Conservation (phyloP, 2,329 filamentous ascomycete genomes). For the Sporothrix dimorphospora region DNA sequence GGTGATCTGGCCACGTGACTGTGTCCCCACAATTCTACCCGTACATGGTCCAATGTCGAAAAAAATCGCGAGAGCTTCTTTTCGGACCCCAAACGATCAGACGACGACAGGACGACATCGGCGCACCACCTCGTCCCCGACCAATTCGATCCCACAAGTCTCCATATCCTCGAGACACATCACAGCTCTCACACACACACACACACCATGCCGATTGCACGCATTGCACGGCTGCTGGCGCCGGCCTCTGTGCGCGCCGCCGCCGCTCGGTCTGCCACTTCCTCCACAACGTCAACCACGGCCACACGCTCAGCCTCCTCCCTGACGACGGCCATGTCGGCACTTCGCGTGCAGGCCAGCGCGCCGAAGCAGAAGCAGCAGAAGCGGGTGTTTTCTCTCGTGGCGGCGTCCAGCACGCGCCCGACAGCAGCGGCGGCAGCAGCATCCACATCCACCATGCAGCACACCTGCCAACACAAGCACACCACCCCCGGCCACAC, state of each 20-base stretch:
- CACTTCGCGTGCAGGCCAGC: constrained; percentile 26
- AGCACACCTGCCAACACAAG: constrained; percentile 24
- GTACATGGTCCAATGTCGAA: constrained; percentile 12
- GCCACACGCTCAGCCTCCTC: neutral
- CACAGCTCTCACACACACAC: neutral
- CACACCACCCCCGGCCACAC: constrained; percentile 26
- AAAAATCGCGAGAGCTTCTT: constrained; percentile 23
- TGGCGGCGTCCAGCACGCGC: constrained; percentile 13
- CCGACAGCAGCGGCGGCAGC: neutral
- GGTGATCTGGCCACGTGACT: neutral
- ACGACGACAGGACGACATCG: constrained; percentile 15
- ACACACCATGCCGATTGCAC: constrained; percentile 28
- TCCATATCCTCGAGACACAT: too few species aligned
- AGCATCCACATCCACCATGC: neutral
- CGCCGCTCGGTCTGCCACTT: neutral
- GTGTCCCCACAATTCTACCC: neutral
- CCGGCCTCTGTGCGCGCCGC: constrained; percentile 10
- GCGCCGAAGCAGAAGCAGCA: neutral
- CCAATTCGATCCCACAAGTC: neutral
- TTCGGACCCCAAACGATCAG: neutral
- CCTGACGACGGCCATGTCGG: constrained; percentile 25
- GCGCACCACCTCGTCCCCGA: neutral
- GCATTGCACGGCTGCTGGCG: constrained; percentile 27
- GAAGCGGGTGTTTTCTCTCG: constrained; percentile 29
- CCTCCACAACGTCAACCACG: neutral